These are phyloP conservation scores for Lentinus brumalis DNA, from an alignment of 768 basidiomycete species.

Conservation along the genomic window DNA sequence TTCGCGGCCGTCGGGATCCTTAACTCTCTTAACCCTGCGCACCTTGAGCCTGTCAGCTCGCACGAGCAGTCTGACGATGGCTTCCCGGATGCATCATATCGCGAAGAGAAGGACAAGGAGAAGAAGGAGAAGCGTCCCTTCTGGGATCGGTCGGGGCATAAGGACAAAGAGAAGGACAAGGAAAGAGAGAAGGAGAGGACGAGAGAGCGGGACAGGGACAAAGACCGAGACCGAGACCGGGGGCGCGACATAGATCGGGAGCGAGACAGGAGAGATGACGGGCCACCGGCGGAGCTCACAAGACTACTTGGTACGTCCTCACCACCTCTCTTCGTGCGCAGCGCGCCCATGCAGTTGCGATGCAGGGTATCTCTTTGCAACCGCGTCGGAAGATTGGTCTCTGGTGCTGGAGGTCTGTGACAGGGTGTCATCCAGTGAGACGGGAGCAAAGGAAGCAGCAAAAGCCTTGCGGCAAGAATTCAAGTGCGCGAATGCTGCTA, in stretches of 20 bases:
- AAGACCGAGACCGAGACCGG: conserved; percentile 38
- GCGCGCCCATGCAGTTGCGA: neutral
- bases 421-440: conserved; percentile 69
- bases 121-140: conserved; percentile 58
- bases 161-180: conserved; percentile 37
- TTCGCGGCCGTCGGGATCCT: conserved; percentile 55
- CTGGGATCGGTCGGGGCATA: conserved; percentile 44
- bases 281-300: conserved; percentile 55
- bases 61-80: conserved; percentile 36
- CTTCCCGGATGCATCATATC: conserved; percentile 28
- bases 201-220: conserved; percentile 41
- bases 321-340: neutral
- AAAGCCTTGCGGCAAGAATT: conserved; percentile 83
- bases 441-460: conserved; percentile 81
- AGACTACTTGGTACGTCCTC: conserved; percentile 64
- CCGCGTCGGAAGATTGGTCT: conserved; percentile 79
- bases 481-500: conserved; percentile 54
- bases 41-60: conserved; percentile 23
- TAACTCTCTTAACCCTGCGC: conserved; percentile 61
- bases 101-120: conserved; percentile 38
- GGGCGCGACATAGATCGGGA: conserved; percentile 39
- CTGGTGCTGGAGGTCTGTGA: conserved; percentile 88
- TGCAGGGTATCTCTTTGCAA: conserved; percentile 72
- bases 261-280: conserved; percentile 48
- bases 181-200: conserved; percentile 42